phyloP scores from a whole-genome alignment of 805 yeast genomes.

The Kazachstania viticola region DNA sequence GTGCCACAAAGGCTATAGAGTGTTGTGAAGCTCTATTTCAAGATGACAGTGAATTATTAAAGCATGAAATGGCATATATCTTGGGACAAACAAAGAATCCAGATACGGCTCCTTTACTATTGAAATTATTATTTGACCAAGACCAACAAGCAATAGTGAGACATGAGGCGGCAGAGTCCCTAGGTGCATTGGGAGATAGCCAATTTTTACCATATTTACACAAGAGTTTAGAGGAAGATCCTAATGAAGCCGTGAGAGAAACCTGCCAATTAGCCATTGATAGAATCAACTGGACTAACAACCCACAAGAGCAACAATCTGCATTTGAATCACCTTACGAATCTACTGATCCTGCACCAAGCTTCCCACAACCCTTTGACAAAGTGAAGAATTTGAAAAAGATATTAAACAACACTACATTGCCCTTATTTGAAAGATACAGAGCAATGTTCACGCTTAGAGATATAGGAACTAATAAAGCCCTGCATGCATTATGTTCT shows the following conservation, averaged over 20 bases:
- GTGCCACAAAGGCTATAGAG: slow-evolving; percentile 55
- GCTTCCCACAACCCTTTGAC: slow-evolving; percentile 50
- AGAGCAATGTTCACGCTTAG: slow-evolving; percentile 96
- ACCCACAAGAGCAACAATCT: slow-evolving; percentile 51
- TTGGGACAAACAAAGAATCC: slow-evolving; percentile 85
- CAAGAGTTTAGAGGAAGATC: slow-evolving; percentile 58
- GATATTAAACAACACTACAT: slow-evolving; percentile 60
- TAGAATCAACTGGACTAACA: slow-evolving; percentile 83
- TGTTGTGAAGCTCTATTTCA: slow-evolving; percentile 75
- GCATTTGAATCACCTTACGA: slow-evolving; percentile 49
- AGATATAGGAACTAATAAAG: slow-evolving; percentile 87
- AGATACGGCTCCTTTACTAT: slow-evolving; percentile 62
- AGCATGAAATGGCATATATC: slow-evolving; percentile 95
- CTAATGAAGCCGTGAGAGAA: slow-evolving; percentile 77
- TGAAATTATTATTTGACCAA: slow-evolving; percentile 52
- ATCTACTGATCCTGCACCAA: slow-evolving; percentile 96
- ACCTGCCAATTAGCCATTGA: slow-evolving; percentile 95
- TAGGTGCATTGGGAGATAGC: slow-evolving; percentile 83
- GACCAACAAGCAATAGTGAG: slow-evolving; percentile 90
- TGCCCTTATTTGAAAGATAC: slow-evolving; percentile 82
- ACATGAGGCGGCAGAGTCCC: slow-evolving; percentile 97
- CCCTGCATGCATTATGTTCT: slow-evolving; percentile 77
- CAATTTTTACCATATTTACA: slow-evolving; percentile 56
- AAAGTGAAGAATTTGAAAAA: slow-evolving; percentile 52
- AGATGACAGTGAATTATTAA: slow-evolving; percentile 75